These are phyloP conservation scores for Exophiala lecanii-corni DNA, from an alignment of 2,329 filamentous ascomycete species.

Conservation along the genomic window DNA sequence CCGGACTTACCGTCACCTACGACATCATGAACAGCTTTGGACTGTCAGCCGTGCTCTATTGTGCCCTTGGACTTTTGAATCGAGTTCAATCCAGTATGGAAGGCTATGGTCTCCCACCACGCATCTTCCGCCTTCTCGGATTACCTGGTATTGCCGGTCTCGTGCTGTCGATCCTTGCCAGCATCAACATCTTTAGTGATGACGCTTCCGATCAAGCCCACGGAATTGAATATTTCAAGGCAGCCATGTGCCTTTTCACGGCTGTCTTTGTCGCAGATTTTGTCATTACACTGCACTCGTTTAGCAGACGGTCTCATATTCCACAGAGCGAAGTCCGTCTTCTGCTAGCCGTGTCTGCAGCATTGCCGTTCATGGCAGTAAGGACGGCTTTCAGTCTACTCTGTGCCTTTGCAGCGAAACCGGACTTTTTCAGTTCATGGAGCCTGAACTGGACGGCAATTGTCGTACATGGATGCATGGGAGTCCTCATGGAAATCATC, in stretches of 20 bases:
- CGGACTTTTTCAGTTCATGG: constrained; percentile 40
- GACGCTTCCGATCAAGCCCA: constrained; percentile 29
- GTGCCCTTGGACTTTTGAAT: constrained; percentile 42
- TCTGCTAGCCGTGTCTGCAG: constrained; percentile 39
- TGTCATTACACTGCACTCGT: constrained; percentile 29
- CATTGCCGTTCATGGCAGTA: constrained; percentile 48
- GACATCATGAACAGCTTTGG: constrained; percentile 45
- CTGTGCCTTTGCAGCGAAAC: constrained; percentile 38
- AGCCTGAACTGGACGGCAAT: constrained; percentile 32
- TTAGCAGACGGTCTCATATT: constrained; percentile 31
- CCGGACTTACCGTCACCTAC: constrained; percentile 37
- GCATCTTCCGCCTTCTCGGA: constrained; percentile 30
- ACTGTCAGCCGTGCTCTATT: constrained; percentile 46
- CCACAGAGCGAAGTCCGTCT: constrained; percentile 45
- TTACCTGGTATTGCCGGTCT: constrained; percentile 32
- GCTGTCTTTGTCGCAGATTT: constrained; percentile 36
- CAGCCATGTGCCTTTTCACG: constrained; percentile 42
- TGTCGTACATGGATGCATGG: constrained; percentile 44
- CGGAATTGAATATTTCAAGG: constrained; percentile 36
- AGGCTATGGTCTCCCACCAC: constrained; percentile 23
- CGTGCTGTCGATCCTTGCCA: constrained; percentile 44
- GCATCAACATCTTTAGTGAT: constrained; percentile 32
- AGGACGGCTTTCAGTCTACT: constrained; percentile 47
- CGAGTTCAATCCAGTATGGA: constrained; percentile 29
- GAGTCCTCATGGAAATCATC: constrained; percentile 48